Evolutionary conservation across 352 stramenopile genomes (phyloP), one percentile per base, ranked within the genome.

Genomic region (Phytophthora multivora): DNA sequence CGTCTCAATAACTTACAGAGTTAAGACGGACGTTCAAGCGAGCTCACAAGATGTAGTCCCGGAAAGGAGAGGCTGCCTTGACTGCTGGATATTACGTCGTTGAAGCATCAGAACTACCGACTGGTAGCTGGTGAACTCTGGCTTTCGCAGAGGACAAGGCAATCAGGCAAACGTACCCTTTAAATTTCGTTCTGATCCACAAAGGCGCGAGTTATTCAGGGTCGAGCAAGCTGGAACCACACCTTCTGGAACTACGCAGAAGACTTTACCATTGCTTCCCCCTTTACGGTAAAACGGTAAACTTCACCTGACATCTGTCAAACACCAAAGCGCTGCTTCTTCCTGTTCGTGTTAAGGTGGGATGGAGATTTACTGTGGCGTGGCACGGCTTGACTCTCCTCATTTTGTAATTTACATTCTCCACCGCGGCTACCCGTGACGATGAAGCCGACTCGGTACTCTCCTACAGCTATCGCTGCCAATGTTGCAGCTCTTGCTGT

Each of bases 151-250:
- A 66, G 58, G 41, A 40, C 35, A 11, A 51, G 25, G 46, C 31
- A 30, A 21, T 51, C 42, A 56, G 40, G 16, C 33, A 30, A 46
- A 26, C 46, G 9, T 16, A 47, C 46, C 47, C 15, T 26, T 18
- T 41, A 55, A 46, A 50, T 49, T 64, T 64, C 31, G 15, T 58
- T 66, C 58, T 66, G 58, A 40, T 59, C 60, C 12, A 63, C 60
- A 69, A 62, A 63, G 38, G 52, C 51, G 51, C 39, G 41, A 53
- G 52, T 31, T 66, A 41, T 48, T 23, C 19, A 4, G 12, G 31
- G 23, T 16, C 35, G 18, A 42, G 18, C 36, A 35, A 49, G n/a
- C 16, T 51, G 13, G 23, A 51, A 33, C 41, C 19, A 38, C 16
- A 49, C 15, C 51, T 62, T 36, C 26, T 51, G 30, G 9, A 46